phyloP scores from a whole-genome alignment of 1,139 yeast genomes.

The Kurtzmaniella natalensis region DNA sequence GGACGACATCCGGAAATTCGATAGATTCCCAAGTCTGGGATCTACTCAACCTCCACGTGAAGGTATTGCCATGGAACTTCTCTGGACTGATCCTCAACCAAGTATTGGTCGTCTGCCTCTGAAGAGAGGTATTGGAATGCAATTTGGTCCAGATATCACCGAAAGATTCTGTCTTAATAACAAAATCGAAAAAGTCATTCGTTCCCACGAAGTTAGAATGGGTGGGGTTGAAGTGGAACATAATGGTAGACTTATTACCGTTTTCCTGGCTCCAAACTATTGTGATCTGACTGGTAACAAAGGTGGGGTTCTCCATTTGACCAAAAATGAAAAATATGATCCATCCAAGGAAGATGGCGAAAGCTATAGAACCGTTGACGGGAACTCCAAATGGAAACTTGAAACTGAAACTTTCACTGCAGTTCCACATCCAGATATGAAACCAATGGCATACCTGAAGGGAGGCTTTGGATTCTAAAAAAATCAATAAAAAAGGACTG shows the following conservation, averaged over 20 bases:
- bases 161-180: conserved; percentile 69
- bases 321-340: conserved; percentile 32
- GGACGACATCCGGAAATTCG: conserved; percentile 67
- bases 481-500: neutral
- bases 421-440: conserved; percentile 84
- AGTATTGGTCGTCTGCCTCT: conserved; percentile 78
- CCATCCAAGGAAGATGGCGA: conserved; percentile 37
- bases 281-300: conserved; percentile 88
- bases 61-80: conserved; percentile 91
- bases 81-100: conserved; percentile 96
- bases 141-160: conserved; percentile 96
- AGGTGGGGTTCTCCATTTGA: conserved; percentile 80
- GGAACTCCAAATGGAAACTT: conserved; percentile 46
- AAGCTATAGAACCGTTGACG: conserved; percentile 47
- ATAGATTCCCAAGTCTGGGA: conserved; percentile 56
- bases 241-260: conserved; percentile 79
- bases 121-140: conserved; percentile 92
- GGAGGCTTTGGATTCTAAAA: conserved; percentile 45
- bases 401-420: conserved; percentile 64
- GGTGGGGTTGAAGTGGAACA: conserved; percentile 88
- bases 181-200: conserved; percentile 69
- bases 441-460: conserved; percentile 95
- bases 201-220: conserved; percentile 95
- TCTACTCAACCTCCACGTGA: conserved; percentile 81
- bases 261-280: conserved; percentile 95